These are phyloP conservation scores for Aspergillus conjunctus DNA, from an alignment of 495 filamentous ascomycete genomes.

Conservation along the genomic window DNA sequence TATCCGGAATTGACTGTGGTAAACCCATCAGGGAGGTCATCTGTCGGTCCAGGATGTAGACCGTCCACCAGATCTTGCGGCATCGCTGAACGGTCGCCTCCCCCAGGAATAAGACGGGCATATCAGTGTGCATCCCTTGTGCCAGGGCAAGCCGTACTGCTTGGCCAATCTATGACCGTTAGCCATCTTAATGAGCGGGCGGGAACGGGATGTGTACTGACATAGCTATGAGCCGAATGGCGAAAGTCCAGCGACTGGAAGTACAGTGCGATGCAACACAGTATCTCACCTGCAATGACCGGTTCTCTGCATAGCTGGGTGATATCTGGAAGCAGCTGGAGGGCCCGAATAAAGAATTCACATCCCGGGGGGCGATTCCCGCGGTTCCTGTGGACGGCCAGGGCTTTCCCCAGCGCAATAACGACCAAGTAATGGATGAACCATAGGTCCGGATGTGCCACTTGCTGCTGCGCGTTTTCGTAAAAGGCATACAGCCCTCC, in stretches of 20 bases:
- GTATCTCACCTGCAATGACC: constrained; percentile 42
- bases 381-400: constrained; percentile 39
- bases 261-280: constrained; percentile 47
- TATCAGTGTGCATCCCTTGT: constrained; percentile 48
- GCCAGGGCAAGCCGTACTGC: constrained; percentile 46
- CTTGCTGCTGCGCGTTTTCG: constrained; percentile 28
- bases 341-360: constrained; percentile 43
- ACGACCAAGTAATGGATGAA: constrained; percentile 50
- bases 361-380: constrained; percentile 37
- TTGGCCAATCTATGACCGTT: constrained; percentile 41
- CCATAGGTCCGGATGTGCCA: constrained; percentile 35
- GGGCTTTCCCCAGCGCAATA: constrained; percentile 48
- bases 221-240: constrained; percentile 41
- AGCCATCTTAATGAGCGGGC: not conserved
- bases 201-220: constrained; percentile 24
- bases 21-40: constrained; percentile 50
- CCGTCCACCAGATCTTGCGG: constrained; percentile 50
- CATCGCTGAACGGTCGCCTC: constrained; percentile 39
- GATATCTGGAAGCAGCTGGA: constrained; percentile 42
- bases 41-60: constrained; percentile 48
- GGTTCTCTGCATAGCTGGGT: constrained; percentile 38
- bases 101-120: constrained; percentile 39
- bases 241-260: constrained; percentile 44
- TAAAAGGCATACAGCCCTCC: constrained; percentile 39
- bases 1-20: constrained; percentile 42